Evolutionary conservation across 805 yeast species (phyloP), one percentile per base, ranked within the genome.

Genomic region (Monosporozyma yasuniensis): DNA sequence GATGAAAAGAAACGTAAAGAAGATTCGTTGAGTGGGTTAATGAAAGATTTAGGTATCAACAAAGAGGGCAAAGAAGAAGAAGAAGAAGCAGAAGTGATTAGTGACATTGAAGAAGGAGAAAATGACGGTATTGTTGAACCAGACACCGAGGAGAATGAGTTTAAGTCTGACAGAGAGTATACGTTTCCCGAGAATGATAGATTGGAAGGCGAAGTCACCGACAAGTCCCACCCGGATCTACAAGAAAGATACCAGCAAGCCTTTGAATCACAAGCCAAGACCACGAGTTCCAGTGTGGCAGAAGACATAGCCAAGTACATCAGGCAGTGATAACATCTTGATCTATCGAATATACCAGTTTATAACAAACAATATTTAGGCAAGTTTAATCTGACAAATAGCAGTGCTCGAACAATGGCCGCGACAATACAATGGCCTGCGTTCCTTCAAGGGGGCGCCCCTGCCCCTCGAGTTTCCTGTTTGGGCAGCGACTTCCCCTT

Each of bases 11-110:
- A 73, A 59, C 74, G 83, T 58, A 87, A 88, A 65, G 83, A 87
- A 34, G 76, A 80, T 56, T 82, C 84, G 25, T 71, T 93, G 59
- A 73, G 77, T 44, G 76, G 81, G 54, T 72, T 93, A 57, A 86
- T 93, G 87, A 83, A 83, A 54, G 99, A 93, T 66, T 72, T 93
- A 60, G 96, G 95, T 14, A 16, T 89, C 42, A 70, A 74, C 43
- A 78, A 47, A 7, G 35, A 57, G 41, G 55, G 63, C 42, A 57
- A 58, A 19, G 52, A 54, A 3, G 77, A 72, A 38, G 79, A 80
- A 51, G 77, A 77, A 3, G 56, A 78, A 16, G 78, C 80, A 0
- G 85, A 80, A 53, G 73, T 72, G 7, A 77, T 79, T 54, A 70
- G 74, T 53, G 67, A 67, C 48, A 38, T 63, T 12, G 75, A 72